Percentiles rank a stretch among this genome's conserved stretches.
Conservation (phyloP, 164 flowering plant genomes). For the Santalum album region DNA sequence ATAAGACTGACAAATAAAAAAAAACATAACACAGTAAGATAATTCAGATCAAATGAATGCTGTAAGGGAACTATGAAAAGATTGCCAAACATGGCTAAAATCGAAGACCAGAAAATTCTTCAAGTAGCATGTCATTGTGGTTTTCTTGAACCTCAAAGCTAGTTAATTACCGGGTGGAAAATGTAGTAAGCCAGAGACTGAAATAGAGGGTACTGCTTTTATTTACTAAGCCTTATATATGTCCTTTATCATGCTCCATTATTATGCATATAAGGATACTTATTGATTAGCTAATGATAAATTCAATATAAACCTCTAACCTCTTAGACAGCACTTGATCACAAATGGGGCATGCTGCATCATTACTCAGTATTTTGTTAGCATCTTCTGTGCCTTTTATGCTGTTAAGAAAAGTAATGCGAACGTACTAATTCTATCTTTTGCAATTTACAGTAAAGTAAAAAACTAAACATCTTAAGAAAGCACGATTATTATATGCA, state of each 20-base stretch:
- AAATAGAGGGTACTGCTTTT: no score
- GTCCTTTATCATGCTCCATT: not conserved
- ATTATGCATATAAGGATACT: not conserved
- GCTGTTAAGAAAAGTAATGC: constrained; percentile 30
- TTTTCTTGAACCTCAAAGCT: no score
- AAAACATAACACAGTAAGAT: constrained; percentile 7
- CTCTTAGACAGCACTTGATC: constrained; percentile 97
- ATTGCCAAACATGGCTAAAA: no score
- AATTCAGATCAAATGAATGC: not conserved
- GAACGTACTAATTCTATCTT: not conserved
- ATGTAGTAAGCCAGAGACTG: no score
- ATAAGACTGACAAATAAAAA: constrained; percentile 50
- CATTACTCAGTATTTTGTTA: constrained; percentile 76
- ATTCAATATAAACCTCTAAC: constrained; percentile 20
- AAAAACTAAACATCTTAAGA: not conserved
- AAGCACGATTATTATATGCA: not conserved
- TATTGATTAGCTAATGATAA: not conserved
- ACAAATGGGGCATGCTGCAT: constrained; percentile 93
- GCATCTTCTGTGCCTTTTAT: constrained; percentile 84
- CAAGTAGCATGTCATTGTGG: no score
- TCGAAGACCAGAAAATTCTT: no score
- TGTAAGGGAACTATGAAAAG: no score
- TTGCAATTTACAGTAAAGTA: not conserved
- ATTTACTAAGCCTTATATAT: no score
- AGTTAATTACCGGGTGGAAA: no score